Base-by-base conservation (phyloP, 2,329 filamentous ascomycete species). In the Trichothecium sympodiale region DNA sequence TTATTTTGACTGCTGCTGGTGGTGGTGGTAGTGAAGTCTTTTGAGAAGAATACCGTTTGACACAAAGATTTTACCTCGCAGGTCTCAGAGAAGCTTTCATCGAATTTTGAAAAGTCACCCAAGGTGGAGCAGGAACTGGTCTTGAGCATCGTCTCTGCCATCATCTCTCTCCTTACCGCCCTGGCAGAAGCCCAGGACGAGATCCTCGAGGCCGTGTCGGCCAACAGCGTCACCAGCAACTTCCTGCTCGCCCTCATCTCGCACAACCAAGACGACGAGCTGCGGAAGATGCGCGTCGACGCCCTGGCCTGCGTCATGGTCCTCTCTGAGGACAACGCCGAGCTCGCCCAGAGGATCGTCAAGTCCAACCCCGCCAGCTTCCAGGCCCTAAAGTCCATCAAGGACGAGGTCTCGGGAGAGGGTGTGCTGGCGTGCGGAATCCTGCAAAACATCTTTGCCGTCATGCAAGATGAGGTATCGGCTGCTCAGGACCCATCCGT, bases 111-210 rank as follows among this genome's bases (percentile, higher is more conserved):
- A 35, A 71, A 68, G 42, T 52, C 65, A 10, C 56, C 67, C 31
- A 71, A 71, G 46, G 61, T 65, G 12, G 71, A 79, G 45, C 65
- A 74, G 48, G 50, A 57, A 8, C 60, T 70, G 17, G 51, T 71
- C 9, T 72, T 72, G 61, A 67, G 63, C 38, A 70, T 79, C 36
- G 60, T 64, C 15, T 63, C 62, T 15, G 70, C 74, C 2, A 54
- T 80, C 7, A 52, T 72, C 26, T 64, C 61, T 8, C 61, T 81
- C 12, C 37, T 77, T 17, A 59, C 62, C 9, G 67, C 66, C 10
- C 53, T 81, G 17, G 67, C 68, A 13, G 71, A 77, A 47, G 69
- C 75, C 7, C 67, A 72, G 16, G 70, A 78, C 42, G 76, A 80
- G 34, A 71, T 79, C 14, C 58, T 75, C 3, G 61, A 70, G 32